These are phyloP conservation scores for Gaeumannomyces sp. DNA, from an alignment of 2,329 filamentous ascomycete genomes.

Conservation along the genomic window DNA sequence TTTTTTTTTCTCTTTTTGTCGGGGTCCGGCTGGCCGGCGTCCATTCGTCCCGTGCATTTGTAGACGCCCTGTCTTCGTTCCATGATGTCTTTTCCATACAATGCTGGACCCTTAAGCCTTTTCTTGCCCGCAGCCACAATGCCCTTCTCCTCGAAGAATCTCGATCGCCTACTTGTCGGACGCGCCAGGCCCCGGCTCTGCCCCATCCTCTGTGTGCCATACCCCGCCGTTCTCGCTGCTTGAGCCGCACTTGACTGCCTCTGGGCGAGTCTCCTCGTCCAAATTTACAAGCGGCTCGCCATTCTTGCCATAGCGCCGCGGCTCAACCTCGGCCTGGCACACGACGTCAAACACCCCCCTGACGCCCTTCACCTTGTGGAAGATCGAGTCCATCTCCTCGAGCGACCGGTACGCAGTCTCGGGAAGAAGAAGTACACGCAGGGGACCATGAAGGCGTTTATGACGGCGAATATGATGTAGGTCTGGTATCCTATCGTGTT, in stretches of 20 bases:
- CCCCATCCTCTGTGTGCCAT: not conserved
- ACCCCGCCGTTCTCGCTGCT: not conserved
- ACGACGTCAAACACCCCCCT: conserved; percentile 36
- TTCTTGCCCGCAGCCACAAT: not conserved
- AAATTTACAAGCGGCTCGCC: conserved; percentile 47
- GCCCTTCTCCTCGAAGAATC: not conserved
- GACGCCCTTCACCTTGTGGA: conserved; percentile 40
- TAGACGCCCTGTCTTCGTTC: not conserved
- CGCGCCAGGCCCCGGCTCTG: not conserved
- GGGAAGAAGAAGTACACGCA: conserved; percentile 55
- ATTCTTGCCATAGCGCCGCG: conserved; percentile 51
- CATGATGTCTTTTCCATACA: too few relatives aligned
- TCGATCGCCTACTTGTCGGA: not conserved
- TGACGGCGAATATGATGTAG: conserved; percentile 58
- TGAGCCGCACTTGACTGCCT: not conserved
- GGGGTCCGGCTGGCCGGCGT: too few relatives aligned
- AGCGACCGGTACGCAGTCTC: conserved; percentile 59
- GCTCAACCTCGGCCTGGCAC: conserved; percentile 38
- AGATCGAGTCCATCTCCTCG: conserved; percentile 55
- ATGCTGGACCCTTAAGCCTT: not conserved
- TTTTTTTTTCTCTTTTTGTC: not conserved
- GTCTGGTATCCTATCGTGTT: conserved; percentile 52
- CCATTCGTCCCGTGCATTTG: too few relatives aligned
- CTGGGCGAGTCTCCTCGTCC: conserved; percentile 26
- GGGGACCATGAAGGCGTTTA: conserved; percentile 56